Evolutionary conservation across 1,284 basidiomycete species (phyloP).

Genomic region (Kalmanozyma brasiliensis): DNA sequence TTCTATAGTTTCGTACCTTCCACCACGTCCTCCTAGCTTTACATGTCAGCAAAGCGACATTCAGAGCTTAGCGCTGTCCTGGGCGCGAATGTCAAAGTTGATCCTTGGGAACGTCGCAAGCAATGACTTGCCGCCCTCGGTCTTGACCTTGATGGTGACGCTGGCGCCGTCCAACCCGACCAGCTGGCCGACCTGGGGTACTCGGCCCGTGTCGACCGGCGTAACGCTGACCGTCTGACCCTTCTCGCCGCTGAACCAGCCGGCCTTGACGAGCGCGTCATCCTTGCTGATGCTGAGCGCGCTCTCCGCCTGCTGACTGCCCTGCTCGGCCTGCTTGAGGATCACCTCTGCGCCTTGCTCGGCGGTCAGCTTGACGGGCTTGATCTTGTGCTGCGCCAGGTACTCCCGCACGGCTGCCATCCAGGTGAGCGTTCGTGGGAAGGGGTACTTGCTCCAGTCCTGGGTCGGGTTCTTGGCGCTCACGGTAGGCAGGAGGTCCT

Average conservation of each 20-base stretch:
- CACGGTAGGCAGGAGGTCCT: conserved; percentile 32
- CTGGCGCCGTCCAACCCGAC: conserved; percentile 23
- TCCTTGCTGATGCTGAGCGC: conserved; percentile 12
- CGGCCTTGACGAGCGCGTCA: conserved; percentile 40
- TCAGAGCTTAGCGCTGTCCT: conserved; percentile 34
- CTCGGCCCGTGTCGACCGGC: conserved; percentile 40
- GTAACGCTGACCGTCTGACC: conserved; percentile 40
- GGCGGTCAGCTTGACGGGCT: conserved; percentile 21
- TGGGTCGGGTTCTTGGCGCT: conserved; percentile 11
- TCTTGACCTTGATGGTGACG: conserved; percentile 30
- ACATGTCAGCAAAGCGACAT: neutral
- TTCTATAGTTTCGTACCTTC: too few species aligned
- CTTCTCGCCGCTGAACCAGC: conserved; percentile 39
- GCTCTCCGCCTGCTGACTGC: conserved; percentile 1
- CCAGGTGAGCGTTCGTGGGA: conserved; percentile 31
- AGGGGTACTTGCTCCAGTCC: conserved; percentile 31
- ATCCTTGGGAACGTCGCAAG: conserved; percentile 41
- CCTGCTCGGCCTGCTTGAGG: conserved; percentile 10
- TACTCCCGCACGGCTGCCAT: conserved; percentile 22
- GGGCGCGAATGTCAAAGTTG: conserved; percentile 42
- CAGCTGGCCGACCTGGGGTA: conserved; percentile 36
- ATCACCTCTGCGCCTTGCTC: conserved; percentile 30
- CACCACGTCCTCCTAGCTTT: neutral
- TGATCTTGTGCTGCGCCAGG: conserved; percentile 17
- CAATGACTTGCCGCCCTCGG: conserved; percentile 13